Conservation (phyloP, 768 basidiomycete genomes). For the Lentinula lateritia region DNA sequence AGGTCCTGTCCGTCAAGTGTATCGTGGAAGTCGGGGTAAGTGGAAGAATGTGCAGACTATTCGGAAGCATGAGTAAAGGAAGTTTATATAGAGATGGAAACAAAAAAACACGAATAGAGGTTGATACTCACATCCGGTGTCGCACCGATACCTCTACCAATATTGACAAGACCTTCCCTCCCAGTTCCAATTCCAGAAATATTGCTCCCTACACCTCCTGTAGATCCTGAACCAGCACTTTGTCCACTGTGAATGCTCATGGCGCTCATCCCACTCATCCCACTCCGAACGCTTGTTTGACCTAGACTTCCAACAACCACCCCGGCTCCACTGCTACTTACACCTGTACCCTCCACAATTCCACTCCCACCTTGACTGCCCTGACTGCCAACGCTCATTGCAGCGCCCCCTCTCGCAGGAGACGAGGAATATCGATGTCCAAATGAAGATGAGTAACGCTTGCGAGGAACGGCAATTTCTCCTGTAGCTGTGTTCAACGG, state of each 20-base stretch:
- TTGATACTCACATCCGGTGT: neutral
- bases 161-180: neutral
- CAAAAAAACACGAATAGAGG: neutral
- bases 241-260: neutral
- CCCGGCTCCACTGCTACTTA: conserved; percentile 20
- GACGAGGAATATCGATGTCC: conserved; percentile 55
- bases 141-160: neutral
- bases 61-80: neutral
- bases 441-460: conserved; percentile 76
- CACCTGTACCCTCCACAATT: conserved; percentile 11
- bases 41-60: neutral
- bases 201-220: neutral
- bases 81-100: neutral
- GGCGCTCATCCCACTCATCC: neutral
- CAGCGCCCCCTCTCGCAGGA: conserved; percentile 19
- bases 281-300: neutral
- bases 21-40: neutral
- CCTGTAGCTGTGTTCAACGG: conserved; percentile 18
- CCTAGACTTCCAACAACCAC: neutral
- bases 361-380: neutral
- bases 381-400: neutral
- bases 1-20: neutral
- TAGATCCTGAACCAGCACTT: neutral
- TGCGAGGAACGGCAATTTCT: conserved; percentile 33
- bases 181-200: neutral